These are phyloP conservation scores for Dothistroma pini DNA, from an alignment of 2,329 filamentous ascomycete genomes.

Conservation along the genomic window DNA sequence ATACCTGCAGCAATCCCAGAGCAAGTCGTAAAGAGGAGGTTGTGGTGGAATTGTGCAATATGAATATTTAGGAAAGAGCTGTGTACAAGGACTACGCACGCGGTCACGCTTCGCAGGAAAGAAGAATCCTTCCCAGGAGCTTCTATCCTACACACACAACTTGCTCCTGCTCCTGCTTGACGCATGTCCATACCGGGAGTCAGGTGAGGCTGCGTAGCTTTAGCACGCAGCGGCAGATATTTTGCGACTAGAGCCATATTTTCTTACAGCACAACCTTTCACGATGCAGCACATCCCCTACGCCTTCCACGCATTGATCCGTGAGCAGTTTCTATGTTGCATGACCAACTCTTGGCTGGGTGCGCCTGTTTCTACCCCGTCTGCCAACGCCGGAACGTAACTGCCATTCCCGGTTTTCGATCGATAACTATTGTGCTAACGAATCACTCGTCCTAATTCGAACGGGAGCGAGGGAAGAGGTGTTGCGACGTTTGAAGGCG, in stretches of 20 bases:
- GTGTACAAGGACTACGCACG: neutral
- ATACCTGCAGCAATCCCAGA: conserved; percentile 65
- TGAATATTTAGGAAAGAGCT: neutral
- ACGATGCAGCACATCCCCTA: neutral
- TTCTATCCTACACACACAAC: neutral
- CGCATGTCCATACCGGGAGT: neutral
- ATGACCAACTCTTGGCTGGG: too few species aligned
- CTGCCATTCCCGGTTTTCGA: too few species aligned
- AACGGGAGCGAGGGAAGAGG: too few species aligned
- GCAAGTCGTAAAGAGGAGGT: conserved; percentile 28
- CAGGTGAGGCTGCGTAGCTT: neutral
- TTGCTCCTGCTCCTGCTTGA: neutral
- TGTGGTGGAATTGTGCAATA: neutral
- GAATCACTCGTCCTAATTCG: too few species aligned
- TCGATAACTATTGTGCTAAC: too few species aligned
- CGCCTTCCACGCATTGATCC: neutral
- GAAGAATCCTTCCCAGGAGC: neutral
- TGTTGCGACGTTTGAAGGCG: too few species aligned
- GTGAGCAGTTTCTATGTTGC: neutral
- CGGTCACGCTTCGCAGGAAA: neutral
- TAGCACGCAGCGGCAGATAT: neutral
- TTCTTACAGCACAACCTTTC: neutral
- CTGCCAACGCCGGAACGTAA: too few species aligned
- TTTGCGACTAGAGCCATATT: neutral
- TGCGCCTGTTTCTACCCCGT: too few species aligned